Conservation (phyloP, 495 filamentous ascomycete genomes). For the Penicillium canariense region DNA sequence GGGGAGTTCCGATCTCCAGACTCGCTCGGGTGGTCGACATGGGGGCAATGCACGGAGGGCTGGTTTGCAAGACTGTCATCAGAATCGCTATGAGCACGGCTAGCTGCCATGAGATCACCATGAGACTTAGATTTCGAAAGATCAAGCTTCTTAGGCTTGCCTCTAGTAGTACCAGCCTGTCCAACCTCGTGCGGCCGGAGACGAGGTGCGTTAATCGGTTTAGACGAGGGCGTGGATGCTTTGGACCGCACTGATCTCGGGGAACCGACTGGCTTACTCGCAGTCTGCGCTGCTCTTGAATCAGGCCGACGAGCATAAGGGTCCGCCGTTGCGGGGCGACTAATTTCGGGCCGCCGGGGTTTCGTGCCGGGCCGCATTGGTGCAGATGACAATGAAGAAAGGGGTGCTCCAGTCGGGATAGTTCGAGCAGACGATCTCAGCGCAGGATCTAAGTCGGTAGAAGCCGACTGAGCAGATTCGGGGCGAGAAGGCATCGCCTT, state of each 20-base stretch:
- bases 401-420: slow-evolving; percentile 32
- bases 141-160: slow-evolving; percentile 39
- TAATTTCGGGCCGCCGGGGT: slow-evolving; percentile 46
- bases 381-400: slow-evolving; percentile 54
- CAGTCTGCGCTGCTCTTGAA: slow-evolving; percentile 28
- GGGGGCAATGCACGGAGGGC: slow-evolving; percentile 21
- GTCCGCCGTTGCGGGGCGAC: slow-evolving; percentile 58
- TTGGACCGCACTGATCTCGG: slow-evolving; percentile 37
- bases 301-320: slow-evolving; percentile 48
- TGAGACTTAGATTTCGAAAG: slow-evolving; percentile 35
- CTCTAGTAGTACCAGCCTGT: slow-evolving; percentile 29
- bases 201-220: slow-evolving; percentile 27
- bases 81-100: slow-evolving; percentile 28
- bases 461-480: slow-evolving; percentile 65
- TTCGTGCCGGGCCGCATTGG: slow-evolving; percentile 55
- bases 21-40: slow-evolving; percentile 46
- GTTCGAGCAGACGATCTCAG: slow-evolving; percentile 29
- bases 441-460: slow-evolving; percentile 44
- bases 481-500: slow-evolving; percentile 67
- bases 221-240: slow-evolving; percentile 29
- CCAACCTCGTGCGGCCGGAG: slow-evolving; percentile 31
- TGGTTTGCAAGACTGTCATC: slow-evolving; percentile 26
- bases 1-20: slow-evolving; percentile 59
- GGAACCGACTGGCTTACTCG: slow-evolving; percentile 42
- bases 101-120: slow-evolving; percentile 21